Percentiles rank a stretch among this genome's conserved stretches.
phyloP scores from a whole-genome alignment of 2,329 filamentous ascomycete genomes.

The Nigrograna mackinnonii region DNA sequence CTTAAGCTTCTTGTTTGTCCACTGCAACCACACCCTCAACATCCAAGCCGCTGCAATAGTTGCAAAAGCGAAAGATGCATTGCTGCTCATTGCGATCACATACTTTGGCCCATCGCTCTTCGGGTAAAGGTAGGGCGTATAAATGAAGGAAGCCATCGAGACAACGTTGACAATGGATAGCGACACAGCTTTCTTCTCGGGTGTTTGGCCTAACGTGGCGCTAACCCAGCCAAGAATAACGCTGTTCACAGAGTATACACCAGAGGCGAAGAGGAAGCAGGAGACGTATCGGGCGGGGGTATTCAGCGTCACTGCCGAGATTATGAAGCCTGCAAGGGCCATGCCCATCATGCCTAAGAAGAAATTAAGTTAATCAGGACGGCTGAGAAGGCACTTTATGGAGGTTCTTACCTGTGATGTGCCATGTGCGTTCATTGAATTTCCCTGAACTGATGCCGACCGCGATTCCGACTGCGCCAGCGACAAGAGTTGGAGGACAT shows the following conservation, averaged over 20 bases:
- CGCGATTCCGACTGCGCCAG: conserved; percentile 28
- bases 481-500: conserved; percentile 21
- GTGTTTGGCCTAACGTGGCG: conserved; percentile 44
- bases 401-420: too few species aligned
- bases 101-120: conserved; percentile 34
- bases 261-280: conserved; percentile 29
- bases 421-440: conserved; percentile 45
- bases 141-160: conserved; percentile 45
- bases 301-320: conserved; percentile 38
- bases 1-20: conserved; percentile 22
- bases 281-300: conserved; percentile 32
- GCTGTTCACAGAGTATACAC: conserved; percentile 25
- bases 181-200: conserved; percentile 49
- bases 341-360: conserved; percentile 37
- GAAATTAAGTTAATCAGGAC: too few species aligned
- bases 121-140: conserved; percentile 35
- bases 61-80: conserved; percentile 24
- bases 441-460: conserved; percentile 40
- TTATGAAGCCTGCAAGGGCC: conserved; percentile 41
- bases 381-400: too few species aligned
- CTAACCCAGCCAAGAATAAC: conserved; percentile 47
- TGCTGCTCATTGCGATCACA: conserved; percentile 32
- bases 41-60: conserved; percentile 24
- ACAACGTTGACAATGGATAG: conserved; percentile 48
- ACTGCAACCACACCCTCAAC: conserved; percentile 19